These are phyloP conservation scores for Geosmithia flava DNA, from an alignment of 2,329 filamentous ascomycete genomes.

Conservation along the genomic window DNA sequence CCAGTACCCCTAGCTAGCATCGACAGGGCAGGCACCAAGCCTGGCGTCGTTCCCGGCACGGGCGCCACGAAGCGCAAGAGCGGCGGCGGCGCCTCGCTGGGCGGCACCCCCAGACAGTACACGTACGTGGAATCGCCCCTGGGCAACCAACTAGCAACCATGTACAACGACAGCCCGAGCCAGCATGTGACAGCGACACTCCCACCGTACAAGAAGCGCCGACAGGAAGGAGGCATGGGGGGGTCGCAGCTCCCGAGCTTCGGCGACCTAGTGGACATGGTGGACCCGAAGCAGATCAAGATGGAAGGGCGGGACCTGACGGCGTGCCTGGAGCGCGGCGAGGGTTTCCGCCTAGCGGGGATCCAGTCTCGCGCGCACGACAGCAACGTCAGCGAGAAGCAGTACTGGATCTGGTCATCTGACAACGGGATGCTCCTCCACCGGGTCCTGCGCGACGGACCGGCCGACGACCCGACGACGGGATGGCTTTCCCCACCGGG, in stretches of 20 bases:
- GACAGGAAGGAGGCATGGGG: neutral
- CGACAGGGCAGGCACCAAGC: no score
- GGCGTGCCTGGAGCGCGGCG: conserved; percentile 10
- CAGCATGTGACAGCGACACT: neutral
- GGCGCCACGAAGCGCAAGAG: conserved; percentile 11
- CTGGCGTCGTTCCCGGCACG: conserved; percentile 1
- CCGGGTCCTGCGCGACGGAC: conserved; percentile 34
- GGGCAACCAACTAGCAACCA: neutral
- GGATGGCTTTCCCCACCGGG: conserved; percentile 37
- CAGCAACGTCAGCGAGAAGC: conserved; percentile 33
- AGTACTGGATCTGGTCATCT: conserved; percentile 42
- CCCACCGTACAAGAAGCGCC: neutral
- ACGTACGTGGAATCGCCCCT: conserved; percentile 5
- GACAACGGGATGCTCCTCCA: conserved; percentile 33
- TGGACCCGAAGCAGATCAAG: neutral
- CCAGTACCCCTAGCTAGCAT: neutral
- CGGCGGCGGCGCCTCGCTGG: conserved; percentile 13
- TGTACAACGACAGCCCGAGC: conserved; percentile 1
- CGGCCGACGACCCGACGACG: conserved; percentile 21
- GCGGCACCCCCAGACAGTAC: neutral
- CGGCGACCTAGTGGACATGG: neutral
- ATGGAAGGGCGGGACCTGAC: neutral
- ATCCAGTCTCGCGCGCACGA: conserved; percentile 36
- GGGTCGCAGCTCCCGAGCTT: neutral
- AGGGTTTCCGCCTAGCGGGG: conserved; percentile 39